Percentiles rank a stretch among this genome's conserved stretches.
Conservation (phyloP, 2,329 filamentous ascomycete genomes). For the Fusarium bactridioides region DNA sequence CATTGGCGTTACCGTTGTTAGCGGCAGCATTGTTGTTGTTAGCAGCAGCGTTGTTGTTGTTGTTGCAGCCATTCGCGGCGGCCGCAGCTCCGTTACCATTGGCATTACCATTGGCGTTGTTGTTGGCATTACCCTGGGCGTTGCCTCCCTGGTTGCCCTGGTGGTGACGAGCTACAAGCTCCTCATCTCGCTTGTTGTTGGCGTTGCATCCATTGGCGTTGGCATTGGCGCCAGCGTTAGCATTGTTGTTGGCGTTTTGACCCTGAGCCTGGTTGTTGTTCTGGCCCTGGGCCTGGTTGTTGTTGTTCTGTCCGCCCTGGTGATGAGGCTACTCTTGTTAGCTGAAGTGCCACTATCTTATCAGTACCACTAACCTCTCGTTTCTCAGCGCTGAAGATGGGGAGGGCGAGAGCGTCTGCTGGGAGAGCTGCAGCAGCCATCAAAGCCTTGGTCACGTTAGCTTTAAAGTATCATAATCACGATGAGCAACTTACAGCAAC, state of each 20-base stretch:
- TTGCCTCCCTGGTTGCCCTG: slow-evolving; percentile 4
- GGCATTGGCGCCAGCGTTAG: not conserved
- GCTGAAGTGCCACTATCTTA: fast-evolving
- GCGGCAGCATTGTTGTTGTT: not conserved
- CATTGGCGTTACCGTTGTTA: not conserved
- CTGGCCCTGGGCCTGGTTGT: not conserved
- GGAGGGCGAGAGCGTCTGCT: slow-evolving; percentile 17
- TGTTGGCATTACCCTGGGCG: not conserved
- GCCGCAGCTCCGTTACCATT: not conserved
- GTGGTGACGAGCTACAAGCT: slow-evolving; percentile 6
- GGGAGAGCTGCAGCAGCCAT: slow-evolving; percentile 23
- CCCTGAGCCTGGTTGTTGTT: not conserved
- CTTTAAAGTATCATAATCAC: fast-evolving
- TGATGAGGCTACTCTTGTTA: slow-evolving; percentile 11
- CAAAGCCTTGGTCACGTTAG: not conserved
- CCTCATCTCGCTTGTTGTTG: slow-evolving; percentile 11
- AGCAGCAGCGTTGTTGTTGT: not conserved
- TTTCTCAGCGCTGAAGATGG: not conserved
- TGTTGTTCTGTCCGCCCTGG: not conserved
- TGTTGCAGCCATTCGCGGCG: not conserved
- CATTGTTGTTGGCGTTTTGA: not conserved
- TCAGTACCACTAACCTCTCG: not conserved
- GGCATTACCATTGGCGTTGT: not conserved
- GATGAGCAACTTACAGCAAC: not conserved
- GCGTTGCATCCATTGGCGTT: slow-evolving; percentile 1